Conservation (phyloP, 164 flowering plant species). For the Aristolochia contorta region DNA sequence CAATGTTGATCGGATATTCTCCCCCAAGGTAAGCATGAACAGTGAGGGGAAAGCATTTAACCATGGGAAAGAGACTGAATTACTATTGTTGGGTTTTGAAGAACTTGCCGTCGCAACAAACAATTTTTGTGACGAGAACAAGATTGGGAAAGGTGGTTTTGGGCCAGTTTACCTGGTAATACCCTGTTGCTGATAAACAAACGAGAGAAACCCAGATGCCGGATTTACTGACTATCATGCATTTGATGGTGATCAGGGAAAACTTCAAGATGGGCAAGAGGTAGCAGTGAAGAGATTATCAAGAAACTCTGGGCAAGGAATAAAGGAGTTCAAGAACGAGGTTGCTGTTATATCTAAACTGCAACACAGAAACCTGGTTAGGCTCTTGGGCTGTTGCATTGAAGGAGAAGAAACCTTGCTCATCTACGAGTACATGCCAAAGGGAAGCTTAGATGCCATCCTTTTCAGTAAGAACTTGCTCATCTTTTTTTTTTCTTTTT, state of each 20-base stretch:
- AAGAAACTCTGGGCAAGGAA: conserved; percentile 23
- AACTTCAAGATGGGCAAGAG: conserved; percentile 18
- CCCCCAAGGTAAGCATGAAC: neutral
- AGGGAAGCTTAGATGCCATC: conserved; percentile 23
- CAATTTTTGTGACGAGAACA: conserved; percentile 14
- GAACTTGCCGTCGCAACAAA: conserved; percentile 15
- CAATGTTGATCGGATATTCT: neutral
- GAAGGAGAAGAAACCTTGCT: conserved; percentile 29
- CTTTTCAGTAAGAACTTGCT: conserved; percentile 16
- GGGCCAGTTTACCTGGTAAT: conserved; percentile 32
- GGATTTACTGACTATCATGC: neutral
- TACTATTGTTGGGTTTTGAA: conserved; percentile 10
- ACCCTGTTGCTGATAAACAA: neutral
- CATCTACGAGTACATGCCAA: conserved; percentile 30
- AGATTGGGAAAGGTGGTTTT: conserved; percentile 34
- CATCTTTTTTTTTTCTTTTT: too few species aligned
- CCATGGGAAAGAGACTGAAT: neutral
- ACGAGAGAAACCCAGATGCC: neutral
- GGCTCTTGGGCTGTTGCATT: conserved; percentile 27
- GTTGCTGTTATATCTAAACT: conserved; percentile 27
- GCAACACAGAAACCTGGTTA: conserved; percentile 35
- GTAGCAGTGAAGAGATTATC: conserved; percentile 41
- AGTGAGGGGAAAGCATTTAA: too few species aligned
- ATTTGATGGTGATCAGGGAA: conserved; percentile 16
- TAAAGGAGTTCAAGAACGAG: conserved; percentile 28